These are phyloP conservation scores for Zygosaccharomyces gambellarensis DNA, from an alignment of 805 yeast species.

Conservation along the genomic window DNA sequence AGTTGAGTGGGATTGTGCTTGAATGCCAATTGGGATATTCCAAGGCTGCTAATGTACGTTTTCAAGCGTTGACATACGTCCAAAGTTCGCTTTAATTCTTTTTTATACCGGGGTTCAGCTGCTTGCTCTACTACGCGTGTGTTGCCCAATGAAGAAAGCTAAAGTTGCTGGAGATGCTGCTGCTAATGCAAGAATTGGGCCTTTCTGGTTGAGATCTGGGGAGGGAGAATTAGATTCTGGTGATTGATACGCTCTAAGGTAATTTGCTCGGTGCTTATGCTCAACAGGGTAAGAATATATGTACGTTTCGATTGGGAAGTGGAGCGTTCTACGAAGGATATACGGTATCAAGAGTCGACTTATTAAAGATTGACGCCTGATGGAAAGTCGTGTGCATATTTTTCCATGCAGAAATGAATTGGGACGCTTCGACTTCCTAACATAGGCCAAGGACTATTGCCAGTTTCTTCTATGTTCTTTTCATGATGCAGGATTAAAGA, in stretches of 20 bases:
- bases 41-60: neutral
- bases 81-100: neutral
- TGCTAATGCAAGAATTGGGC: neutral
- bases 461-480: too few relatives aligned
- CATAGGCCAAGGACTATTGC: too few relatives aligned
- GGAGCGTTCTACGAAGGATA: too few relatives aligned
- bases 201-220: neutral
- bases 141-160: slow-evolving; percentile 4
- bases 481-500: too few relatives aligned
- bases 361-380: too few relatives aligned
- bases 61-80: too few relatives aligned
- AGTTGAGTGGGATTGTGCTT: neutral
- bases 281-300: neutral
- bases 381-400: too few relatives aligned
- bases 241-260: too few relatives aligned
- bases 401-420: too few relatives aligned
- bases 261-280: neutral
- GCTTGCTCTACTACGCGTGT: slow-evolving; percentile 1
- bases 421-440: too few relatives aligned
- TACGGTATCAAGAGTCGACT: too few relatives aligned
- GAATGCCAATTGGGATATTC: neutral
- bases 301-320: too few relatives aligned
- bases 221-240: neutral
- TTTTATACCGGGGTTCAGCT: slow-evolving; percentile 1
- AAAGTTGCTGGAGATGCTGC: neutral